These are phyloP conservation scores for Closterium sp. DNA, from an alignment of 139 green algal genomes.

Conservation along the genomic window DNA sequence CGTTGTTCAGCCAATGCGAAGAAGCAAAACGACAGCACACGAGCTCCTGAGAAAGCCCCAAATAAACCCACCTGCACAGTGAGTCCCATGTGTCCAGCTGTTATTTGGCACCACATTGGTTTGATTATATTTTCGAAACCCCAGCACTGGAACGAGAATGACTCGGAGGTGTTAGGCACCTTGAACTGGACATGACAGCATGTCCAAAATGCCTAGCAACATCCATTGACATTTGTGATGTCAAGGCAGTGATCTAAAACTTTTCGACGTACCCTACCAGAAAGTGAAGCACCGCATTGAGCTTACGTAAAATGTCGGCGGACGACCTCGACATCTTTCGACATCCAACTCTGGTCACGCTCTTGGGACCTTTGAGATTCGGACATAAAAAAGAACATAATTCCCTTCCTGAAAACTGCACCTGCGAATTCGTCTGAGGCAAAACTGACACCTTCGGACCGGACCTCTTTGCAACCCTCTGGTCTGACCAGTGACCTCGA, in stretches of 20 bases:
- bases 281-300: too few species aligned
- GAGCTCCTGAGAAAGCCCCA: background rate
- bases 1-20: background rate
- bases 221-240: too few species aligned
- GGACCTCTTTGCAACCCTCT: too few species aligned
- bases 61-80: background rate
- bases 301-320: too few species aligned
- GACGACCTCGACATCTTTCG: too few species aligned
- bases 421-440: background rate
- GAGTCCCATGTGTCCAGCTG: background rate
- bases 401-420: background rate
- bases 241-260: too few species aligned
- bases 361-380: too few species aligned
- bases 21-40: background rate
- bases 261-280: too few species aligned
- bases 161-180: background rate
- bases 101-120: background rate
- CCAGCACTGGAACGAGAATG: background rate
- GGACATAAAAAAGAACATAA: background rate
- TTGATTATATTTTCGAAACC: background rate
- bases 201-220: too few species aligned
- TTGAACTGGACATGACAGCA: too few species aligned
- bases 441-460: background rate
- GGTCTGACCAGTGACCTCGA: too few species aligned
- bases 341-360: too few species aligned